Evolutionary conservation across 106 monocot genomes (phyloP), one percentile per base, ranked within the genome.

Genomic region (Dendrobium huoshanense): DNA sequence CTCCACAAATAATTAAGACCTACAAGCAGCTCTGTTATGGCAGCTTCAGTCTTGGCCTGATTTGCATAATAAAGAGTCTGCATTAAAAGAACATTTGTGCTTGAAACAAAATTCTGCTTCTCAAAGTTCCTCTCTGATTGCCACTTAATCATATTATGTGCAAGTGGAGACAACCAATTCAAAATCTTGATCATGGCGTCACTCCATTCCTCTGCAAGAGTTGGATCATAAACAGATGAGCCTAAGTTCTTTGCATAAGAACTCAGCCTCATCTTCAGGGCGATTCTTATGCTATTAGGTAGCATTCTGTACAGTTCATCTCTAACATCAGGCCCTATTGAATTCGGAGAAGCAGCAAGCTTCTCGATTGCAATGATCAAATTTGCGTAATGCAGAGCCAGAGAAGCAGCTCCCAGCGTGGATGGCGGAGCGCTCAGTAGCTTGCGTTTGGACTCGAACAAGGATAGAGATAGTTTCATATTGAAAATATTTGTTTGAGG

Each of bases 21-120:
- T 5, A 75, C 75, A 48, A 75, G 75, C 19, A 75, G 75, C 75
- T 75, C 75, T 3, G 87, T 86, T 25, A 96, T 86, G 5, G 91
- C 93, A 29, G 89, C 91, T 80, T 96, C 96, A 0, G 88, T 83
- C 82, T 94, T 96, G 18, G 17, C 75, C 67, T 87, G 91, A 79
- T 90, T 81, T 4, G 96, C 96, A 77, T 90, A 93, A 73, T 93
- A 83, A 7, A 96, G 91, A 1, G 96, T 96, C 82, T 93, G 90
- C 24, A 91, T 72, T 40, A 96, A 84, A 68, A 91, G 91, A 18
- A 90, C 81, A 49, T 79, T 86, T 10, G 88, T 27, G 56, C 82
- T 85, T 2, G 87, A 85, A 49, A 73, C 78, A 70, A 88, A 64
- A 29, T 84, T 75, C 73, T 84, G 87, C 79, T 91, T 93, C 81